Conservation (phyloP, 2,329 filamentous ascomycete species). For the Laburnicola sp. region DNA sequence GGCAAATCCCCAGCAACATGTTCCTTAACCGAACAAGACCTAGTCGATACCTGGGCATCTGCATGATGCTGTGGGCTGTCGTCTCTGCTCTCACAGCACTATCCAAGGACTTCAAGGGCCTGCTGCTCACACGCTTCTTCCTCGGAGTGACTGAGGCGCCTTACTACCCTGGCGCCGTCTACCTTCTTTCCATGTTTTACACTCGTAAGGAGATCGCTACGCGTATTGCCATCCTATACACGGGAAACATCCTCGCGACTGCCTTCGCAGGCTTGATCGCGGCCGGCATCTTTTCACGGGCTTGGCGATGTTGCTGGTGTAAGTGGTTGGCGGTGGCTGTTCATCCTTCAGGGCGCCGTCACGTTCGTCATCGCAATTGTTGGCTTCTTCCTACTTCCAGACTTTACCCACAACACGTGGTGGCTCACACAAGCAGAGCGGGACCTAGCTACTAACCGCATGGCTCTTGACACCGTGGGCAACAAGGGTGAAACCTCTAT, state of each 20-base stretch:
- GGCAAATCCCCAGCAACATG: slow-evolving; percentile 50
- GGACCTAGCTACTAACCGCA: too few species aligned
- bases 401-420: too few species aligned
- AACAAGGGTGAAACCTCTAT: too few species aligned
- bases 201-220: slow-evolving; percentile 55
- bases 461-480: too few species aligned
- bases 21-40: slow-evolving; percentile 43
- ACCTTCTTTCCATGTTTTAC: slow-evolving; percentile 68
- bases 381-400: too few species aligned
- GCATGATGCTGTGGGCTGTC: slow-evolving; percentile 44
- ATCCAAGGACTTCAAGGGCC: slow-evolving; percentile 37
- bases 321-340: background rate
- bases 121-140: slow-evolving; percentile 38
- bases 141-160: slow-evolving; percentile 37
- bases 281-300: background rate
- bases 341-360: too few species aligned
- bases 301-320: background rate
- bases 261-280: background rate
- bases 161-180: slow-evolving; percentile 64
- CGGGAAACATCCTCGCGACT: background rate
- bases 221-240: slow-evolving; percentile 29
- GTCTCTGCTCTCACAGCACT: slow-evolving; percentile 41
- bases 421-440: too few species aligned
- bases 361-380: too few species aligned
- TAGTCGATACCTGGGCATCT: slow-evolving; percentile 37